Conservation (phyloP, 2,329 filamentous ascomycete species). For the Pseudogymnoascus sp. region DNA sequence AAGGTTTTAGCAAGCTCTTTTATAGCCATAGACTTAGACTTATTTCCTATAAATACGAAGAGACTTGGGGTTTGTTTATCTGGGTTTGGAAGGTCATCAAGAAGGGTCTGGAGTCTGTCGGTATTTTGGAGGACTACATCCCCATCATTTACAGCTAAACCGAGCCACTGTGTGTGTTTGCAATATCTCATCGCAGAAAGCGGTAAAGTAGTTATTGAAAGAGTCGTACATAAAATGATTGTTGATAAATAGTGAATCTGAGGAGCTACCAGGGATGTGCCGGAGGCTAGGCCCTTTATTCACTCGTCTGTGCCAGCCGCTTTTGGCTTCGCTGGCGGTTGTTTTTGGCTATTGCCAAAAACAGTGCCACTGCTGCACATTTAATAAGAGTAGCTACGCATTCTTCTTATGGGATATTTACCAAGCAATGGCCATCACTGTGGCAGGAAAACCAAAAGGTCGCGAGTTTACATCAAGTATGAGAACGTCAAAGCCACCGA, state of each 20-base stretch:
- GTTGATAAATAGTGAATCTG: not conserved
- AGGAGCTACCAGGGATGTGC: not conserved
- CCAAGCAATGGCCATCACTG: constrained; percentile 9
- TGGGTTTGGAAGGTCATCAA: constrained; percentile 14
- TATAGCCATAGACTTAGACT: constrained; percentile 16
- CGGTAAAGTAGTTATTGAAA: not conserved
- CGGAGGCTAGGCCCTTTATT: not conserved
- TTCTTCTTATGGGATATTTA: constrained; percentile 7
- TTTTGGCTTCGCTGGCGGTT: not conserved
- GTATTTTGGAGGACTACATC: constrained; percentile 15
- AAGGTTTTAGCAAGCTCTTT: constrained; percentile 18
- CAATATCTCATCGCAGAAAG: constrained; percentile 15
- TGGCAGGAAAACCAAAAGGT: constrained; percentile 5
- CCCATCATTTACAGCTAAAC: constrained; percentile 13
- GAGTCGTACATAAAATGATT: not conserved
- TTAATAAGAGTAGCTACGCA: constrained; percentile 9
- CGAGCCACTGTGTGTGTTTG: constrained; percentile 17
- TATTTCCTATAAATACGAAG: constrained; percentile 18
- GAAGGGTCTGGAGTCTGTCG: constrained; percentile 16
- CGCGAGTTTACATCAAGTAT: constrained; percentile 6
- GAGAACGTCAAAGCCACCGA: constrained; percentile 4
- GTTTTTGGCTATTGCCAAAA: constrained; percentile 9
- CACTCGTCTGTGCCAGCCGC: constrained; percentile 16
- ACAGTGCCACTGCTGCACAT: constrained; percentile 11
- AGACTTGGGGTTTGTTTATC: constrained; percentile 16